These are phyloP conservation scores for Hirsutella minnesotensis DNA, from an alignment of 2,329 filamentous ascomycete genomes.

Conservation along the genomic window DNA sequence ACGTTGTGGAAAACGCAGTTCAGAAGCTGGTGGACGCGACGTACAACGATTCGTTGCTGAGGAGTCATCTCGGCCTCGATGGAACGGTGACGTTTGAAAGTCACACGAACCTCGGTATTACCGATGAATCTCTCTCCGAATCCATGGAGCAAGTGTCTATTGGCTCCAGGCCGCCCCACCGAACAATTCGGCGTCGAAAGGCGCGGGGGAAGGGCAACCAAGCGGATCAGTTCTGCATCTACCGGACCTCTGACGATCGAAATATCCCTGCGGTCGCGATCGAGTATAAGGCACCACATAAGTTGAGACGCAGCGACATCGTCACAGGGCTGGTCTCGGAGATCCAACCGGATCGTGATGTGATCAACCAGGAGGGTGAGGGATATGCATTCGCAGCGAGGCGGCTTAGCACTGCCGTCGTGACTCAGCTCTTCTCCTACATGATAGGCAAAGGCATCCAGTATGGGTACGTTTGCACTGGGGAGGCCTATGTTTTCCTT, in stretches of 20 bases:
- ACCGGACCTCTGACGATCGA: conserved; percentile 3
- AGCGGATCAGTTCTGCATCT: conserved; percentile 19
- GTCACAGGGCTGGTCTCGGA: conserved; percentile 18
- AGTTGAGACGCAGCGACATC: conserved; percentile 17
- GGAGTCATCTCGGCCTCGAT: conserved; percentile 15
- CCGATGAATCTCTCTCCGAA: conserved; percentile 11
- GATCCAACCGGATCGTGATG: conserved; percentile 19
- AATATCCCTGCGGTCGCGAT: background rate
- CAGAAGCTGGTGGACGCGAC: conserved; percentile 17
- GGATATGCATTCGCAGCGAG: conserved; percentile 16
- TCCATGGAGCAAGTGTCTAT: conserved; percentile 13
- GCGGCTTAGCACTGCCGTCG: conserved; percentile 19
- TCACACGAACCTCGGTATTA: conserved; percentile 20
- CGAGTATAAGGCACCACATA: no score
- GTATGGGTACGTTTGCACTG: conserved; percentile 20
- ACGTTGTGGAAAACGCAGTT: conserved; percentile 23
- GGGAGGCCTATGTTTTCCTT: conserved; percentile 21
- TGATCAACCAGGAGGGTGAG: conserved; percentile 20
- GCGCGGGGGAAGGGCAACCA: conserved; percentile 15
- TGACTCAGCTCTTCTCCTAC: conserved; percentile 22
- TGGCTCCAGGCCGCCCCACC: background rate
- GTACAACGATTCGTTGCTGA: conserved; percentile 15
- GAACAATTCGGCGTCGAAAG: conserved; percentile 5
- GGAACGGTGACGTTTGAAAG: conserved; percentile 24
- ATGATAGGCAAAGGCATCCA: background rate